Percentiles rank a stretch among this genome's conserved stretches.
These are phyloP conservation scores for Ceratobasidium sp. DNA, from an alignment of 1,284 basidiomycete genomes.

Conservation along the genomic window DNA sequence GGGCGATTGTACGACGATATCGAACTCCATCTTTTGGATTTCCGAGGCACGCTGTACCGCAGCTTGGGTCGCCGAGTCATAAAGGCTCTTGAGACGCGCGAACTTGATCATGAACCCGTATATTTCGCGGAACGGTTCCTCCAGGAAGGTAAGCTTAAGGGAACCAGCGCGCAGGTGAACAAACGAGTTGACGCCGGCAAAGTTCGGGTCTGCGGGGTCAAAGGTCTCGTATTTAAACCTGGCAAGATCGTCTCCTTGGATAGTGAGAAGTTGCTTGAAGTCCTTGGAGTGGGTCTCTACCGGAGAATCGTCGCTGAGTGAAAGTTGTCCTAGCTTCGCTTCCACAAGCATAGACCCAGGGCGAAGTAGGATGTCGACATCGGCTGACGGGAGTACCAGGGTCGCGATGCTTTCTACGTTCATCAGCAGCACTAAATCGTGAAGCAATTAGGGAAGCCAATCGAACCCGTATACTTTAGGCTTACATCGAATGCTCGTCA, in stretches of 20 bases:
- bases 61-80: constrained; percentile 92
- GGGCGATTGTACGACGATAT: constrained; percentile 88
- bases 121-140: constrained; percentile 85
- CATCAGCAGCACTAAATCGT: constrained; percentile 73
- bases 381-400: constrained; percentile 88
- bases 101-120: constrained; percentile 87
- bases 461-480: constrained; percentile 32
- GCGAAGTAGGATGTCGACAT: constrained; percentile 81
- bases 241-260: constrained; percentile 94
- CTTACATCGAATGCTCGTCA: constrained; percentile 85
- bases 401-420: constrained; percentile 84
- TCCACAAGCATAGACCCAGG: constrained; percentile 79
- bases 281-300: constrained; percentile 63
- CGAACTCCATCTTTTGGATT: constrained; percentile 87
- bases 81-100: constrained; percentile 89
- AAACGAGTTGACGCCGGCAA: constrained; percentile 86
- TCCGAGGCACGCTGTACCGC: constrained; percentile 91
- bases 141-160: constrained; percentile 87
- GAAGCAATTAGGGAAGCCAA: constrained; percentile 13
- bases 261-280: constrained; percentile 90
- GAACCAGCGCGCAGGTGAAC: constrained; percentile 89
- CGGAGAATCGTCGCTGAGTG: constrained; percentile 79
- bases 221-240: constrained; percentile 96
- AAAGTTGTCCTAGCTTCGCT: constrained; percentile 85
- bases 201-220: constrained; percentile 67